Percentiles rank a stretch among this genome's conserved stretches.
phyloP scores from a whole-genome alignment of 73 alveolate species.

The Paramecium biaurelia region DNA sequence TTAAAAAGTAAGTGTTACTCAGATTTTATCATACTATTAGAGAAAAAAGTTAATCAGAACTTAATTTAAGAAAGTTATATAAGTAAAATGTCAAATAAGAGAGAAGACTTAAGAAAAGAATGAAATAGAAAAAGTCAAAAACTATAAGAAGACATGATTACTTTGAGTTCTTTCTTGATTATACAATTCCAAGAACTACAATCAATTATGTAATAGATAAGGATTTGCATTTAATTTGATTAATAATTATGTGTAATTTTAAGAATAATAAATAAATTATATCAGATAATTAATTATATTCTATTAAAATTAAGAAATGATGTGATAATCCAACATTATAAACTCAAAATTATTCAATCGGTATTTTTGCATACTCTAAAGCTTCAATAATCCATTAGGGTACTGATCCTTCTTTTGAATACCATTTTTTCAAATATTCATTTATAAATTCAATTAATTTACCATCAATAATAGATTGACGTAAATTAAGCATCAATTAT shows the following conservation, averaged over 20 bases:
- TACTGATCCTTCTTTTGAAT: not conserved
- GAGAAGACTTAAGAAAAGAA: not conserved
- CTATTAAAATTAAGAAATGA: not conserved
- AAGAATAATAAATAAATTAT: not conserved
- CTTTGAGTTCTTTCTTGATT: not conserved
- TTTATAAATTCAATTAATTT: constrained; percentile 83
- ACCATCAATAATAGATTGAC: constrained; percentile 84
- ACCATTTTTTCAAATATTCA: not conserved
- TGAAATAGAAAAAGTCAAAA: not conserved
- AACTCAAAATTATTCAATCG: not conserved
- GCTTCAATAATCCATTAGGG: constrained; percentile 15
- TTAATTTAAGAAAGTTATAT: not conserved
- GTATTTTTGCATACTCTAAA: not conserved
- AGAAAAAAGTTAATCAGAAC: not conserved
- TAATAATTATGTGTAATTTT: not conserved
- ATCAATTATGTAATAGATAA: not conserved
- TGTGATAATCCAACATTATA: not conserved
- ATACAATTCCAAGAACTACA: not conserved
- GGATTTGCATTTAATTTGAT: not conserved
- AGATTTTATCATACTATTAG: not conserved
- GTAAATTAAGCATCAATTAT: constrained; percentile 79
- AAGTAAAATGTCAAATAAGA: not conserved
- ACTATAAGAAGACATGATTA: not conserved
- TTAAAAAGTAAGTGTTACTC: not conserved
- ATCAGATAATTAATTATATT: too few species aligned